A percentile compares a stretch with the other conserved stretches of the same genome.
Evolutionary conservation across 176 grass and related monocot species (phyloP).

Genomic region (Saccharum spontaneum): DNA sequence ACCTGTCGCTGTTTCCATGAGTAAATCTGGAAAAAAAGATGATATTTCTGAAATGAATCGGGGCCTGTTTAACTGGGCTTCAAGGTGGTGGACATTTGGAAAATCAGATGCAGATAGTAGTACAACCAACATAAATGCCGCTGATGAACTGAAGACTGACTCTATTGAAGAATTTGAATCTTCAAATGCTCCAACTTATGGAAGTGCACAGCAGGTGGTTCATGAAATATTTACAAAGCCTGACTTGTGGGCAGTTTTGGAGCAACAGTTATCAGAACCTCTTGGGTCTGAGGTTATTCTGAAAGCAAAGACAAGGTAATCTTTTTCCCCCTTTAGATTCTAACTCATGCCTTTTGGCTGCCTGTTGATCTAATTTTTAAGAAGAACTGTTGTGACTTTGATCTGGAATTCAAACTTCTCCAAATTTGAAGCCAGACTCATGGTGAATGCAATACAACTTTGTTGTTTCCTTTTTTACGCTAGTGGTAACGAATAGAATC

Average conservation of each 20-base stretch:
- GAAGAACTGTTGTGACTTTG: constrained; percentile 6
- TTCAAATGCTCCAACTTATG: constrained; percentile 42
- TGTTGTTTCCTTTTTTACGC: constrained; percentile 22
- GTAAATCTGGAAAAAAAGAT: constrained; percentile 37
- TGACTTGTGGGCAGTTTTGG: constrained; percentile 60
- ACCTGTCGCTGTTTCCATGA: constrained; percentile 29
- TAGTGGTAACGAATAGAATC: constrained; percentile 13
- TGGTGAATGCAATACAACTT: neutral
- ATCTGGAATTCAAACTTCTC: constrained; percentile 14
- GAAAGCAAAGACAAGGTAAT: constrained; percentile 72
- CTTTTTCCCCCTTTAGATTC: constrained; percentile 3
- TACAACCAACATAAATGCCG: constrained; percentile 21
- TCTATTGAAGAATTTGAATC: constrained; percentile 28
- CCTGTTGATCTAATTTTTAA: constrained; percentile 6
- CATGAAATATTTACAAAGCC: constrained; percentile 62
- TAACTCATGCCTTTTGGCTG: constrained; percentile 26
- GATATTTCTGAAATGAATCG: constrained; percentile 25
- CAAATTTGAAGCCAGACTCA: neutral
- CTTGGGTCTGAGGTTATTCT: constrained; percentile 56
- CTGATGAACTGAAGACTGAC: constrained; percentile 25
- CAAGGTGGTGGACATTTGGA: constrained; percentile 38
- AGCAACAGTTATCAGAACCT: constrained; percentile 51
- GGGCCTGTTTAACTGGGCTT: constrained; percentile 50
- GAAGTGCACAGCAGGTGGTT: constrained; percentile 28
- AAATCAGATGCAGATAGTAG: constrained; percentile 48